Evolutionary conservation across 306 rosid genomes (phyloP), one percentile per base, ranked within the genome.

Genomic region (Mimosa pudica): DNA sequence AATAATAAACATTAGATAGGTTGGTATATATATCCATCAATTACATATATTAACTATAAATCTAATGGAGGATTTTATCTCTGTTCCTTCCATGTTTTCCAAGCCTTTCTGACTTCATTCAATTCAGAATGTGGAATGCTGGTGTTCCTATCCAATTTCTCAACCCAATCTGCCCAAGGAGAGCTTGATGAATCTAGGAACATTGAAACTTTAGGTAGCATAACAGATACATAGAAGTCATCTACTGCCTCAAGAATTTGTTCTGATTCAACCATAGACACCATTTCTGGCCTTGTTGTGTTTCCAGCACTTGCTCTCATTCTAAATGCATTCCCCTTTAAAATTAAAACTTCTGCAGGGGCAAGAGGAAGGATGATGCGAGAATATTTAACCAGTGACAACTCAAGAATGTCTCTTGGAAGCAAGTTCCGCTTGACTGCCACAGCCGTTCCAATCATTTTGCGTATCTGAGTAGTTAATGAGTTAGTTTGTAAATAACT

Each of bases 381-480:
- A 57, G 97, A 77, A 89, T 88, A 95, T 83, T 90, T 91, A 81
- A 46, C 11, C 70, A 95, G 90, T 73, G 98, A 93, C 87, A 95
- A 69, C 7, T 52, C 65, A 82, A 89, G 57, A 71, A 88, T 44
- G 71, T 95, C 96, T 72, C 84, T 90, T 1, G 96, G 99, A 55
- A 95, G 95, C 76, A 93, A 86, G 61, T 89, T 82, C 84, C 93
- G 88, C 88, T 92, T 91, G 44, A 95, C 89, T 7, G 98, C 98
- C 75, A 95, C 92, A 7, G 94, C 96, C 46, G 96, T 92, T 67
- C 88, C 99, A 76, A 95, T 84, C 97, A 95, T 95, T 82, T 93
- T 95, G 77, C 98, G 93, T 66, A 92, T 91, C 96, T 95, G 91
- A 69, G 9, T 17, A 83, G 72, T 74, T 71, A 83, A 41, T 62